A percentile compares a stretch with the other conserved stretches of the same genome.
These are phyloP conservation scores for Backusella mclennaniae DNA, from an alignment of 192 early-diverging fungal genomes.

Conservation along the genomic window DNA sequence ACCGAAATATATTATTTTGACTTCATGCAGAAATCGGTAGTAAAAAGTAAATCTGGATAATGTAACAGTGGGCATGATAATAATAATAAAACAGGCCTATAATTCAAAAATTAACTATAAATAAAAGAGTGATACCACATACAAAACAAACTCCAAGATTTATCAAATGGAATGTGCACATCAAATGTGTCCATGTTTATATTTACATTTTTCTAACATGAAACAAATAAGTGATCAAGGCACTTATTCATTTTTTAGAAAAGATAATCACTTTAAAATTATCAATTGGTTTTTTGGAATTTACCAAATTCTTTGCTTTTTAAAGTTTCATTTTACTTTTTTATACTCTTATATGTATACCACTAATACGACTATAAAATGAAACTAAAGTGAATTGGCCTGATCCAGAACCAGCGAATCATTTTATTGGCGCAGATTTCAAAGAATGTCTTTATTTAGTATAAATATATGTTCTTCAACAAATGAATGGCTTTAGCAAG, in stretches of 20 bases:
- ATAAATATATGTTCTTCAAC: too few relatives aligned
- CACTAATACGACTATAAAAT: too few relatives aligned
- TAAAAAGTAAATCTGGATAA: not conserved
- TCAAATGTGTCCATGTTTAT: not conserved
- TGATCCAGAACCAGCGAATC: not conserved
- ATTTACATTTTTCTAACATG: not conserved
- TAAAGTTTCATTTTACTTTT: not conserved
- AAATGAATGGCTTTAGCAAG: not conserved
- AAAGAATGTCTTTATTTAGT: not conserved
- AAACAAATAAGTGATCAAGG: not conserved
- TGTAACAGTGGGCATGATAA: not conserved
- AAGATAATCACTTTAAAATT: not conserved
- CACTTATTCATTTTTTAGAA: too few relatives aligned
- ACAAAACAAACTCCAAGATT: not conserved
- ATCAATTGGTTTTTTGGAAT: not conserved
- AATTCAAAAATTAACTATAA: not conserved
- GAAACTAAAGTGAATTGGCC: not conserved
- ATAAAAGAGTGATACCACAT: not conserved
- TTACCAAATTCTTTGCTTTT: not conserved
- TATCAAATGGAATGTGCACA: not conserved
- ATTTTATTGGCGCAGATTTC: not conserved
- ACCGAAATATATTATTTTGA: not conserved
- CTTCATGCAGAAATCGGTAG: not conserved
- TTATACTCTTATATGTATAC: not conserved
- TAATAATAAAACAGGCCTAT: not conserved